Base-by-base conservation (phyloP, 106 monocot species). In the Vanilla planifolia region DNA sequence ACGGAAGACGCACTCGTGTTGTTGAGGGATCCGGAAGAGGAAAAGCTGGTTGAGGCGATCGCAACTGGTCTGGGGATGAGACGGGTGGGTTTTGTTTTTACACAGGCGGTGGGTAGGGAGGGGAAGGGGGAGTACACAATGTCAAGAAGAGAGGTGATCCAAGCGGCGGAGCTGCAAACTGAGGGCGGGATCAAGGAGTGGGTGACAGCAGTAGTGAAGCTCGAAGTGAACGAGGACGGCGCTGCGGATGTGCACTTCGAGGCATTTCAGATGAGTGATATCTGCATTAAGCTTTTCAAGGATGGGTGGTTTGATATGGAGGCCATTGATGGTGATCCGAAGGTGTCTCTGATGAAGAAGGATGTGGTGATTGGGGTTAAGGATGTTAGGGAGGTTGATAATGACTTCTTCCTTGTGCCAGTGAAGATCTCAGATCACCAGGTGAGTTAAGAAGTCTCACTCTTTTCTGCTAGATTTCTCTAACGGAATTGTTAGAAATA, bases 241-340 rank as follows among this genome's bases (percentile, higher is more conserved):
- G 73, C 72, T 6, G 83, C 80, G 0, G 90, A 96, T 59, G 96
- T 91, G 52, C 96, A 96, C 67, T 91, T 96, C 37, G 96, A 96
- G 77, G 96, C 96, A 4, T 96, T 96, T 68, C 96, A 96, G 87
- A 77, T 96, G 84, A 96, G 96, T 41, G 96, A 96, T 53, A 76
- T 67, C 17, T 96, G 96, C 32, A 67, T 91, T 10, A 75, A 64
- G 65, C 73, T 96, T 48, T 91, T 88, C 59, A 96, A 77, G 79
- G 96, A 96, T 3, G 87, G 77, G 21, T 70, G 76, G 71, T 78
- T 96, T 43, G 84, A 75, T 17, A 84, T 71, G 4, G 91, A 93
- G 43, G 32, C 69, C 19, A 62, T 69, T 23, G 79, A 78, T 29
- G 84, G 74, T 15, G 83, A 80, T 28, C 91, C 87, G 2, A 81